phyloP scores from a whole-genome alignment of 2,329 filamentous ascomycete genomes.

The Aureobasidium sp. region DNA sequence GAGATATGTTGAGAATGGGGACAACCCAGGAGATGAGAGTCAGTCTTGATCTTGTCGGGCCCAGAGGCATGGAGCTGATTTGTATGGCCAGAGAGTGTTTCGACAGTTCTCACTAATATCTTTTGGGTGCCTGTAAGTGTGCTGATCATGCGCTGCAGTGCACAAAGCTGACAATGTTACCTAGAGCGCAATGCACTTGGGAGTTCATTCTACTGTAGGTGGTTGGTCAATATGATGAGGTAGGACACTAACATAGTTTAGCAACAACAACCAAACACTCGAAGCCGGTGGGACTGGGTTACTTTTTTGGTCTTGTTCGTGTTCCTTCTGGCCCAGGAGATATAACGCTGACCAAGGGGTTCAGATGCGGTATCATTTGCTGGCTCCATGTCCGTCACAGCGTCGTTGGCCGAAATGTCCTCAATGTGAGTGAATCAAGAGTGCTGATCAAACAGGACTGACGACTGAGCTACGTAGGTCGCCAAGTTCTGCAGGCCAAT shows the following conservation, averaged over 20 bases:
- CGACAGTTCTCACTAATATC: constrained; percentile 42
- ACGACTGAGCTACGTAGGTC: background rate
- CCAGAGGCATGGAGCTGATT: background rate
- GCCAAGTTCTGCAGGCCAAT: background rate
- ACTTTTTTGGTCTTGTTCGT: constrained; percentile 22
- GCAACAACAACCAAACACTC: constrained; percentile 24
- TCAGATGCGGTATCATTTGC: constrained; percentile 20
- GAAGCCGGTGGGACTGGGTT: constrained; percentile 23
- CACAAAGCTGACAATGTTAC: background rate
- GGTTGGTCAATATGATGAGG: background rate
- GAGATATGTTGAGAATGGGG: constrained; percentile 42
- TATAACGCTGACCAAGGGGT: background rate
- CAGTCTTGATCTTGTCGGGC: background rate
- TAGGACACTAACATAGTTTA: background rate
- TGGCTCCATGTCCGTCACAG: constrained; percentile 21
- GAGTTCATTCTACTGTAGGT: constrained; percentile 37
- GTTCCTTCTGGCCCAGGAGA: no score
- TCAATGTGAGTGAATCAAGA: background rate
- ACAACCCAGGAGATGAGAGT: constrained; percentile 42
- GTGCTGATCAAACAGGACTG: background rate
- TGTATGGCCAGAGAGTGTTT: constrained; percentile 37
- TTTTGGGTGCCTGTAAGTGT: constrained; percentile 29
- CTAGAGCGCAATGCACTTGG: constrained; percentile 47
- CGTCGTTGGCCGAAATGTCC: constrained; percentile 26
- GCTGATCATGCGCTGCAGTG: no score